phyloP scores from a whole-genome alignment of 2,329 filamentous ascomycete genomes.

The Cucurbitaria berberidis region DNA sequence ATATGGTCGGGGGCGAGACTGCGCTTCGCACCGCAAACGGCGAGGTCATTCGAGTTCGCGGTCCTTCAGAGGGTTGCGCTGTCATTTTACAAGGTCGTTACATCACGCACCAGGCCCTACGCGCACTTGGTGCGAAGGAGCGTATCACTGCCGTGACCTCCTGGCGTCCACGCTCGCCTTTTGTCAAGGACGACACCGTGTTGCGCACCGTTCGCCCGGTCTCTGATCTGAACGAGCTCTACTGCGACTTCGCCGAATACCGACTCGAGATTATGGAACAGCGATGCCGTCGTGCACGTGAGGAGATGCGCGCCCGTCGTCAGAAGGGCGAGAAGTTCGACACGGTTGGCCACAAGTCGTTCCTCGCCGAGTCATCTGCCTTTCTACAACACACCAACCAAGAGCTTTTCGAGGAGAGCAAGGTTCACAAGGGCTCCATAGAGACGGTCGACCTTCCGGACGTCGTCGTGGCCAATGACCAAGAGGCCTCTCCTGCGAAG shows the following conservation, averaged over 20 bases:
- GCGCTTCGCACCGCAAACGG: constrained; percentile 62
- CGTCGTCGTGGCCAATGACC: constrained; percentile 18
- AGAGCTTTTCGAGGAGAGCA: constrained; percentile 42
- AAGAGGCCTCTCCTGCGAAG: background rate
- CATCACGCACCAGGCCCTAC: constrained; percentile 68
- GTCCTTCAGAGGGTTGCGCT: constrained; percentile 66
- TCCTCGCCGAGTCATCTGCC: constrained; percentile 40
- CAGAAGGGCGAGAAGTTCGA: constrained; percentile 40
- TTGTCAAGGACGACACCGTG: constrained; percentile 64
- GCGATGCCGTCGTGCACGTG: constrained; percentile 55
- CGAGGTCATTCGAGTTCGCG: constrained; percentile 63
- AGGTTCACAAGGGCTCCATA: constrained; percentile 37
- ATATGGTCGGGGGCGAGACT: constrained; percentile 70
- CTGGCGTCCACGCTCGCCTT: constrained; percentile 64
- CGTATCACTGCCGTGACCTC: constrained; percentile 71
- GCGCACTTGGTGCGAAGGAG: constrained; percentile 63
- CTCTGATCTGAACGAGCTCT: constrained; percentile 63
- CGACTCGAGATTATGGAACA: constrained; percentile 68
- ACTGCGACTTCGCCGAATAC: constrained; percentile 67
- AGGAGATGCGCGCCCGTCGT: constrained; percentile 48
- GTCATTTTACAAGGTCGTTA: constrained; percentile 72
- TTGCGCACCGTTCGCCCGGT: constrained; percentile 66
- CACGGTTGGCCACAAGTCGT: constrained; percentile 42
- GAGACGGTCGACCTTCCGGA: constrained; percentile 35
- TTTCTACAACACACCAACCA: constrained; percentile 45